A percentile compares a stretch with the other conserved stretches of the same genome.
These are phyloP conservation scores for Ustilago xerochloae DNA, from an alignment of 1,284 basidiomycete genomes.

Conservation along the genomic window DNA sequence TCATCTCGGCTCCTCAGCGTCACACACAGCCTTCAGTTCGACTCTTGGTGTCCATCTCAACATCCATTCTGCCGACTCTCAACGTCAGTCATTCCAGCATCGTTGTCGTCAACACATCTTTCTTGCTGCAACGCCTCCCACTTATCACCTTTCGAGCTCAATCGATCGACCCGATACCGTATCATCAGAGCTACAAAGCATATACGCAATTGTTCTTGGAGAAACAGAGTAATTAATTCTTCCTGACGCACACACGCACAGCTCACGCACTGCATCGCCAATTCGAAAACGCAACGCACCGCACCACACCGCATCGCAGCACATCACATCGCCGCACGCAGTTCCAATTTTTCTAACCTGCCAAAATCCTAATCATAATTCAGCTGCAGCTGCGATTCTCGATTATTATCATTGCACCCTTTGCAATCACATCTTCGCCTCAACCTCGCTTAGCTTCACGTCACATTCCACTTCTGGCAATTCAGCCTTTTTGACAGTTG, in stretches of 20 bases:
- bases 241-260: slow-evolving; percentile 9
- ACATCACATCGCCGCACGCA: slow-evolving; percentile 8
- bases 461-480: slow-evolving; percentile 29
- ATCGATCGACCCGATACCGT: no score
- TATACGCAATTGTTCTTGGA: no score
- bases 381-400: slow-evolving; percentile 3
- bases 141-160: no score
- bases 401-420: slow-evolving; percentile 12
- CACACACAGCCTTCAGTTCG: no score
- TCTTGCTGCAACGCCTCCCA: no score
- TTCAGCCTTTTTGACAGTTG: slow-evolving; percentile 1
- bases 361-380: slow-evolving; percentile 10
- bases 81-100: not conserved
- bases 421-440: slow-evolving; percentile 13
- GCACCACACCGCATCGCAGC: slow-evolving; percentile 11
- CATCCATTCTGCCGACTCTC: not conserved
- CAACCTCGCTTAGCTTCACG: slow-evolving; percentile 4
- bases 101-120: no score
- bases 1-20: not conserved
- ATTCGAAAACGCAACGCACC: slow-evolving; percentile 33
- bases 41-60: no score
- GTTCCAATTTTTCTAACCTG: slow-evolving; percentile 1
- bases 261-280: slow-evolving; percentile 18
- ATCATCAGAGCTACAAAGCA: not conserved
- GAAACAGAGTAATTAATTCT: slow-evolving; percentile 4